Evolutionary conservation across 2,329 filamentous ascomycete species (phyloP), one percentile per base, ranked within the genome.

Genomic region (Beauveria brongniartii): DNA sequence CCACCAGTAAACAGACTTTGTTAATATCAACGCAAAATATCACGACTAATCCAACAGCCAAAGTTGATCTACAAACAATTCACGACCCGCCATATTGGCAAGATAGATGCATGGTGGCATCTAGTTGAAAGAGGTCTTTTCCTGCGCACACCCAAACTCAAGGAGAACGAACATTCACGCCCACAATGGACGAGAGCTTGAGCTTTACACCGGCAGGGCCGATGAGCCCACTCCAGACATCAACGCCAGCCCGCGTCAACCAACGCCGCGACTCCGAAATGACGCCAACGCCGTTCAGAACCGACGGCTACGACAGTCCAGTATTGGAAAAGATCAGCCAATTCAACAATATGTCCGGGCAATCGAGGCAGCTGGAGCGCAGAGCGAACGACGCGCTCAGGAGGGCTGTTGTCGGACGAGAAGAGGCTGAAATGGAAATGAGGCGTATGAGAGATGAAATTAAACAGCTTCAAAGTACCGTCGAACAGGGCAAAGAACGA

Each of bases 361-460:
- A 82, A 71, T 81, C 81, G 40, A 85, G 84, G 67, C 80, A 84
- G 53, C 75, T 86, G 58, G 85, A 87, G 70, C 81, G 84, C 67
- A 87, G 83, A 72, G 84, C 79, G 53, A 85, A 83, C 66, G 85
- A 88, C 37, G 85, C 85, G 34, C 74, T 88, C 18, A 86, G 85
- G 71, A 81, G 85, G 53, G 85, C 85, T 64, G 83, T 87, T 78
- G 70, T 88, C 53, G 87, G 85, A 16, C 80, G 87, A 48, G 88
- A 92, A 69, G 86, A 89, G 73, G 86, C 87, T 14, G 88, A 91
- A 74, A 76, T 75, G n/a, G 87, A 91, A 67, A 80, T 86, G 75
- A 80, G 82, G 64, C 80, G 80, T 47, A 81, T 84, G 67, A 80
- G 81, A 63, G 86, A 90, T 9, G 88, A 91, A 69, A 74, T 75